Base-by-base conservation (phyloP, 2,329 filamentous ascomycete species). In the Albophoma yamanashiensis region DNA sequence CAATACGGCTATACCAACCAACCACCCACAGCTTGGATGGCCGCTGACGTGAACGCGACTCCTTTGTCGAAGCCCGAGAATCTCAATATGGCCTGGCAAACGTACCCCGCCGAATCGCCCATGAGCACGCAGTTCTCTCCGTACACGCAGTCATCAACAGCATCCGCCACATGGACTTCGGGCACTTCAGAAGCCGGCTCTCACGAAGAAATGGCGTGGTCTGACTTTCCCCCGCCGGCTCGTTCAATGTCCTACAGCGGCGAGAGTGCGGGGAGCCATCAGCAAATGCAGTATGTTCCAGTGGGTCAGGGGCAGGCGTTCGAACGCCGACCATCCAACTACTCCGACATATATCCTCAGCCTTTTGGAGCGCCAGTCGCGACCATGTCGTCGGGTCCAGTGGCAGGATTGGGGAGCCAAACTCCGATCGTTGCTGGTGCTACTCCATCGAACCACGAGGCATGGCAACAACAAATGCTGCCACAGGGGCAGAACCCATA, bases 201-300 rank as follows among this genome's bases (percentile, higher is more conserved):
- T 47, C 74, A 77, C 22, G 77, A 78, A 53, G 78, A 81, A 27
- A 69, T 79, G 61, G 66, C 70, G 9, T 83, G 80, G 72, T 76
- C 71, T 65, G 57, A 70, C 68, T 60, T 81, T 75, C 69, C 75
- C 2, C 73, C 76, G 7, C 72, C 74, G 17, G 66, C 70, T 36
- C 75, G 80, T 53, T 81, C 79, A 5, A 70, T 81, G 65, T 81
- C 80, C 0, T 82, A 79, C 56, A 74, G 78, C 36, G 74, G 75
- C 50, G 79, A 81, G 22, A 68, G 69, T 42, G 66, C 74, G 59
- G 62, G 67, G 4, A 67, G 68, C 56, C 74, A 74, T 11, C 69
- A 72, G 27, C 67, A 74, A 22, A 62, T 68, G 1, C 74, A 75
- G 31, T 81, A 78, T 60, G 67, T 75, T n/a, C 66, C 74, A 12